phyloP scores from a whole-genome alignment of 164 flowering plant species.

The Magnolia officinalis region DNA sequence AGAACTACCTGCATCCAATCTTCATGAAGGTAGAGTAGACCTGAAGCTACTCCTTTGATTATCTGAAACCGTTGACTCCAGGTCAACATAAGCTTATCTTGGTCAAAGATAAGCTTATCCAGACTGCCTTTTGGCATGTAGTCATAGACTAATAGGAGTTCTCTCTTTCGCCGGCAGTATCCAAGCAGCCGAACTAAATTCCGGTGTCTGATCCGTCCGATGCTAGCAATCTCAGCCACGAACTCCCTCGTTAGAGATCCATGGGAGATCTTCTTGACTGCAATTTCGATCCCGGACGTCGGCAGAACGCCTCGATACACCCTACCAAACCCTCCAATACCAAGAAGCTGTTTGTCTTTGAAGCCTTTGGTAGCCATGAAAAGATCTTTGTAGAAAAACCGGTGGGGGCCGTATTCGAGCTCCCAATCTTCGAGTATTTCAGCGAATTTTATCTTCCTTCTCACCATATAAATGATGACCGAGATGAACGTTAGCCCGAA shows the following conservation, averaged over 20 bases:
- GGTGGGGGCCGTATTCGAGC: conserved; percentile 12
- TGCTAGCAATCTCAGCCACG: conserved; percentile 21
- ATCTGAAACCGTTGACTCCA: conserved; percentile 22
- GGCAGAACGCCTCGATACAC: conserved; percentile 22
- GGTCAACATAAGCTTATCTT: neutral
- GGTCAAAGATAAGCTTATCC: conserved; percentile 14
- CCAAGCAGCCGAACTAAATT: conserved; percentile 20
- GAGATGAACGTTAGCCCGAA: neutral
- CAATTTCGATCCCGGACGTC: conserved; percentile 11
- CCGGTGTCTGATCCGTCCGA: conserved; percentile 22
- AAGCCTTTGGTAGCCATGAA: conserved; percentile 21
- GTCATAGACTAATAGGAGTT: conserved; percentile 25
- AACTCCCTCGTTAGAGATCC: conserved; percentile 24
- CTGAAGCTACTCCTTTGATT: conserved; percentile 21
- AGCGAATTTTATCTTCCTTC: conserved; percentile 7
- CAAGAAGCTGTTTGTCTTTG: conserved; percentile 14
- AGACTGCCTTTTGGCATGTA: conserved; percentile 19
- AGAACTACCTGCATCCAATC: conserved; percentile 17
- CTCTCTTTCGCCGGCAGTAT: conserved; percentile 18
- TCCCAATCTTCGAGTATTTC: conserved; percentile 24
- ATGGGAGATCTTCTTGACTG: conserved; percentile 25
- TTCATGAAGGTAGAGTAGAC: conserved; percentile 18
- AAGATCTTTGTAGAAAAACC: conserved; percentile 20
- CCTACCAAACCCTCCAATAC: conserved; percentile 22
- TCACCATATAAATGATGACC: neutral